A percentile compares a stretch with the other conserved stretches of the same genome.
These are phyloP conservation scores for Populus deltoides DNA, from an alignment of 345 rosid genomes.

Conservation along the genomic window DNA sequence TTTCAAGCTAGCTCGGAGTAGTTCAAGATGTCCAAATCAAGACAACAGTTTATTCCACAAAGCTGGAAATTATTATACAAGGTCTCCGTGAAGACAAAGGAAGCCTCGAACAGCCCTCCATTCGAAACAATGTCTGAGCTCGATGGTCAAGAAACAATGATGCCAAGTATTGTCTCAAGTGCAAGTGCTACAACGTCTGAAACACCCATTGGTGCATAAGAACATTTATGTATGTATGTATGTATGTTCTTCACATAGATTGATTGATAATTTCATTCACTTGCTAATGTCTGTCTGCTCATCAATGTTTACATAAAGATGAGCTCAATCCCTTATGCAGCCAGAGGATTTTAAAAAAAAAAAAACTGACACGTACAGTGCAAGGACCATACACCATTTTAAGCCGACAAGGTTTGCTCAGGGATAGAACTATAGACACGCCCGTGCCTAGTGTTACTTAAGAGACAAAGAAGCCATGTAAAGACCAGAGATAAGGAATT, in stretches of 20 bases:
- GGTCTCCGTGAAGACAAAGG: constrained; percentile 25
- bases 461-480: neutral
- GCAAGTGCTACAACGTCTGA: neutral
- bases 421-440: neutral
- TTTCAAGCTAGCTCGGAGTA: constrained; percentile 4
- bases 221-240: neutral
- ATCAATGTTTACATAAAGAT: neutral
- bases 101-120: constrained; percentile 13
- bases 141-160: constrained; percentile 31
- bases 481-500: too few relatives aligned
- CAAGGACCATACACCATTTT: neutral
- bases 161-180: neutral
- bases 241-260: neutral
- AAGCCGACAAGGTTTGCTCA: neutral
- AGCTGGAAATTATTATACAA: constrained; percentile 11
- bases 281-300: neutral
- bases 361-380: too few relatives aligned
- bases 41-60: constrained; percentile 29
- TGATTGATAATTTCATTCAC: neutral
- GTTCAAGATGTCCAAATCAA: constrained; percentile 12
- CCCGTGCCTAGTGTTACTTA: neutral
- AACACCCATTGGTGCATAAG: neutral
- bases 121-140: constrained; percentile 14
- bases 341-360: neutral
- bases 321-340: neutral